Evolutionary conservation across 2,329 filamentous ascomycete genomes (phyloP), one percentile per base, ranked within the genome.

Genomic region (Fusarium dlaminii): DNA sequence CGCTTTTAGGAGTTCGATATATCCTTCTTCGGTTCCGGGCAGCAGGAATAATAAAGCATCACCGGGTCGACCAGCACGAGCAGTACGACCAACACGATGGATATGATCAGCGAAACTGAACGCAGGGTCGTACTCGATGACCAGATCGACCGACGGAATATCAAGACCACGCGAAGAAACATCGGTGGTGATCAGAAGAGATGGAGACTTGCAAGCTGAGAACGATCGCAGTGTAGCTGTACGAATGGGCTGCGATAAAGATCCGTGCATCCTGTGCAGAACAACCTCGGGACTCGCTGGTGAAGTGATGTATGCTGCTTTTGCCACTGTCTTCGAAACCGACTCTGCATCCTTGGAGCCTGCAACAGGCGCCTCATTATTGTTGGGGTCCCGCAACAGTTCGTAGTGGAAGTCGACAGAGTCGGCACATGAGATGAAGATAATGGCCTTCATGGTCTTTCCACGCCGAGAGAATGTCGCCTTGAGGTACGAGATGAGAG

Each of bases 331-430:
- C 71, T 87, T 87, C 48, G 86, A 85, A 3, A 86, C 86, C 18
- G 80, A 66, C 70, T 82, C 78, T 52, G 79, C 68, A 8, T 83
- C 77, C 65, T 83, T 81, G 46, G 79, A 77, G 7, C 79, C 74
- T 37, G 79, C 66, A 5, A 70, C 73, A 22, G 80, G 72, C 4
- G 74, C 57, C 15, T 81, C 79, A 1, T 79, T 69, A 8, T 80
- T 79, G 17, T 79, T 80, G 0, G 81, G 80, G 32, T 84, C 78
- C 48, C 86, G 92, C 65, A 99, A 89, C 7, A 98, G 85, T 69
- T 97, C 93, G 81, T 95, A 98, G 81, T 98, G 96, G 78, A 98
- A 99, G 81, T 99, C 95, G 67, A 98, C 96, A 3, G 94, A 96
- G 81, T 99, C 96, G 27, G 96, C 95, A 79, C 96, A 99, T 17